phyloP scores from a whole-genome alignment of 2,329 filamentous ascomycete genomes.

The Zasmidium angulare region DNA sequence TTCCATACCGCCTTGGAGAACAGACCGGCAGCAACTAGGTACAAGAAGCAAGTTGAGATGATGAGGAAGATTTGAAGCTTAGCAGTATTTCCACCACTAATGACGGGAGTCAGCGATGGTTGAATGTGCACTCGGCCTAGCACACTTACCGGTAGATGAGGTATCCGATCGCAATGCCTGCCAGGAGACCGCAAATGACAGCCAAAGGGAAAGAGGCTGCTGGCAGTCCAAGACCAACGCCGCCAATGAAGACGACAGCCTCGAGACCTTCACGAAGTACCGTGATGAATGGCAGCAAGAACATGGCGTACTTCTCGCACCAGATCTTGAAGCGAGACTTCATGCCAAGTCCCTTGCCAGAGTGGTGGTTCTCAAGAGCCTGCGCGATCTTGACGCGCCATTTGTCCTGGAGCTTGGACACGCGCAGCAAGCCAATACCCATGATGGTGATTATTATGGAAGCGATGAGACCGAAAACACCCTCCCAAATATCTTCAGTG shows the following conservation, averaged over 20 bases:
- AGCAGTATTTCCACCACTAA: slow-evolving; percentile 61
- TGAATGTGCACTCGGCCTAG: neutral
- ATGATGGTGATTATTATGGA: slow-evolving; percentile 78
- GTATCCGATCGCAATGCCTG: slow-evolving; percentile 68
- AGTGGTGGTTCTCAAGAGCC: slow-evolving; percentile 60
- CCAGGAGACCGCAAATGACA: slow-evolving; percentile 68
- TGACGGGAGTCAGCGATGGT: slow-evolving; percentile 15
- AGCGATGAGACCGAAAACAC: slow-evolving; percentile 72
- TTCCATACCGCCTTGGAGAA: slow-evolving; percentile 77
- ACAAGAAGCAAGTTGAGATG: slow-evolving; percentile 76
- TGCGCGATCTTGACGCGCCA: slow-evolving; percentile 81
- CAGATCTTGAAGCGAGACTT: slow-evolving; percentile 59
- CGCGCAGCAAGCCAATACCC: slow-evolving; percentile 74
- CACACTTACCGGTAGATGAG: slow-evolving; percentile 71
- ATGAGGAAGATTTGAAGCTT: slow-evolving; percentile 77
- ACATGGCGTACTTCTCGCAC: slow-evolving; percentile 80
- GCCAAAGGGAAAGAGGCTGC: slow-evolving; percentile 76
- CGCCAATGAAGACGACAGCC: slow-evolving; percentile 81
- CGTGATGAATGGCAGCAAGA: slow-evolving; percentile 80
- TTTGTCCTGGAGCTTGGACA: slow-evolving; percentile 81
- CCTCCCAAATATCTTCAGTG: slow-evolving; percentile 78
- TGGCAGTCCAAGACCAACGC: slow-evolving; percentile 74
- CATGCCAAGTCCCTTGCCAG: slow-evolving; percentile 36
- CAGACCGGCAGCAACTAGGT: slow-evolving; percentile 78
- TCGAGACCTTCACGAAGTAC: slow-evolving; percentile 85